Conservation (phyloP, 441 rosid species). For the Populus hybrid region DNA sequence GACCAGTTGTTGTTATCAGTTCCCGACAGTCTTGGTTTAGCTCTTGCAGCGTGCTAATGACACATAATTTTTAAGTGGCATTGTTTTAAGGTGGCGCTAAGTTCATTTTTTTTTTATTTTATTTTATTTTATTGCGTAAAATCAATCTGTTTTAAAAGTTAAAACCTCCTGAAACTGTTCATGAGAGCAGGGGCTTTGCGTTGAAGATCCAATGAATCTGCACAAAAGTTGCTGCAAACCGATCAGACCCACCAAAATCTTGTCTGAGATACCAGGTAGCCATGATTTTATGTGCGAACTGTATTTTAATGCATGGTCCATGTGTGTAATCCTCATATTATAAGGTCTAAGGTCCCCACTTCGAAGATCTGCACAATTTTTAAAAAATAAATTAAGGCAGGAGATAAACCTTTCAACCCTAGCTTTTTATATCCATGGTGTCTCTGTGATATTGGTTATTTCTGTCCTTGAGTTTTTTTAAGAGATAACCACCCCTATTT, state of each 20-base stretch:
- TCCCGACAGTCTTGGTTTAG: no score
- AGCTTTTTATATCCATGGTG: background rate
- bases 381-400: background rate
- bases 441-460: background rate
- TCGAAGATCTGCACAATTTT: background rate
- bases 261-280: background rate
- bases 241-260: background rate
- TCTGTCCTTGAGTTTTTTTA: background rate
- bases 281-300: background rate
- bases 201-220: background rate
- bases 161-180: background rate
- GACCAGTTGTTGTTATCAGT: no score
- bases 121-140: no score
- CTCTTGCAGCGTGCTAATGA: no score
- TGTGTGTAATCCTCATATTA: background rate
- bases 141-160: background rate
- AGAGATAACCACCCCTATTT: background rate
- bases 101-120: no score
- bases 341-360: background rate
- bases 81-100: background rate
- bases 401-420: background rate
- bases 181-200: background rate
- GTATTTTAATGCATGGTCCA: background rate
- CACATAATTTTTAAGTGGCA: no score
- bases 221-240: background rate